Evolutionary conservation across 2,329 filamentous ascomycete genomes (phyloP), one percentile per base, ranked within the genome.

Genomic region (Botryotinia convoluta): DNA sequence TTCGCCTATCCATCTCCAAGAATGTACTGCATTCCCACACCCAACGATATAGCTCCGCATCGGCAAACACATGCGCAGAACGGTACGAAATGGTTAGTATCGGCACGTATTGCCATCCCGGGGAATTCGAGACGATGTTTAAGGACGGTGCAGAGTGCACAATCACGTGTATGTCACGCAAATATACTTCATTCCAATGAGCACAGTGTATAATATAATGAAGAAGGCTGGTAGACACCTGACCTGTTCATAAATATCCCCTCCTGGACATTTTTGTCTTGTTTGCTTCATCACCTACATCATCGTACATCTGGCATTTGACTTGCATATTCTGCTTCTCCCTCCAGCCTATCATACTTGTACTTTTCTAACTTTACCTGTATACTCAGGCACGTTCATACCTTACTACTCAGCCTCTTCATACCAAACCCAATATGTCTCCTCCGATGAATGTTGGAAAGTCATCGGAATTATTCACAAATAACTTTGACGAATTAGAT

Each of bases 401-500:
- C 37, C 60, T 74, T 69, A 70, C 29, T 64, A 35, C 62, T 42
- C 62, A 72, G 59, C 62, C 69, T 67, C 51, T 69, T 29, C 62
- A 69, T 62, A 69, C 65, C 72, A 72, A 26, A 42, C 51, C 51
- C 32, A 69, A 29, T 39, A 81, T 80, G 80, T 76, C 80, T 69
- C 78, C 77, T 71, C 74, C 75, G 26, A 42, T 51, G 20, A 73
- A 85, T 2, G 29, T 32, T n/a, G 67, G 86, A 83, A 88, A 87
- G 85, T 84, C 84, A 74, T 81, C 82, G 78, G 85, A 86, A 73
- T 86, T 86, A 83, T 84, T 86, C 77, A 82, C 82, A 74, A 82
- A 84, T 76, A 78, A 79, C 72, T 83, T 82, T 69, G 83, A 85
- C 74, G 88, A 89, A 79, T 84, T 88, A 74, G 86, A 86, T 81